Conservation (phyloP, 805 yeast genomes). For the Nakazawaea sp. region DNA sequence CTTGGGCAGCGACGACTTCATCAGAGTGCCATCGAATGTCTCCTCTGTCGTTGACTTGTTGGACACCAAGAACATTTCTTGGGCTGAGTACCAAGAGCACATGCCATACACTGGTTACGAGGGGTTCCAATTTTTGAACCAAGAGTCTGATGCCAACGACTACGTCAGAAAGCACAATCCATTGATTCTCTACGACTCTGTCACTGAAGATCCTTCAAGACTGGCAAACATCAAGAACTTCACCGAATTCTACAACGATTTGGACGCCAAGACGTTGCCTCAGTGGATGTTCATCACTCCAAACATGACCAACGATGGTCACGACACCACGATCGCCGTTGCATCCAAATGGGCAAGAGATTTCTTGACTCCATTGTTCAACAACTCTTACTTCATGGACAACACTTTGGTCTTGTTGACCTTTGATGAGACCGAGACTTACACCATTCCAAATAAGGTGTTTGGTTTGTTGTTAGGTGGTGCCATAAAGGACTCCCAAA, state of each 20-base stretch:
- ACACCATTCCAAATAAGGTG: slow-evolving; percentile 36
- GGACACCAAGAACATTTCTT: slow-evolving; percentile 37
- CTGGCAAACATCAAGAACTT: slow-evolving; percentile 39
- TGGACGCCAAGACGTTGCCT: slow-evolving; percentile 33
- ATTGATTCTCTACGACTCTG: slow-evolving; percentile 33
- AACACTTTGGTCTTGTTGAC: slow-evolving; percentile 39
- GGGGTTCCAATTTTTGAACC: slow-evolving; percentile 39
- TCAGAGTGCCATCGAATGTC: slow-evolving; percentile 35
- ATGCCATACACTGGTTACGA: slow-evolving; percentile 45
- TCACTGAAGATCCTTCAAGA: slow-evolving; percentile 28
- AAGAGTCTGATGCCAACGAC: slow-evolving; percentile 34
- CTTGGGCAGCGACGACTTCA: slow-evolving; percentile 37
- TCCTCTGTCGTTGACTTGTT: slow-evolving; percentile 41
- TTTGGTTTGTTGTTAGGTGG: slow-evolving; percentile 42
- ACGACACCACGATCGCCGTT: slow-evolving; percentile 37
- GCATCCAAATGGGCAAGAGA: slow-evolving; percentile 39
- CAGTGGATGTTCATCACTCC: slow-evolving; percentile 51
- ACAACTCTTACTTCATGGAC: slow-evolving; percentile 39
- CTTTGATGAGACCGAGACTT: slow-evolving; percentile 42
- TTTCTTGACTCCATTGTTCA: slow-evolving; percentile 36
- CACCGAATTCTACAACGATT: slow-evolving; percentile 34
- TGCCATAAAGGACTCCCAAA: slow-evolving; percentile 30
- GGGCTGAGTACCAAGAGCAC: slow-evolving; percentile 50
- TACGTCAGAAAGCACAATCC: slow-evolving; percentile 51
- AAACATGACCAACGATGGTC: slow-evolving; percentile 48